phyloP scores from a whole-genome alignment of 305 asterid genomes.

The Fraxinus floribunda region DNA sequence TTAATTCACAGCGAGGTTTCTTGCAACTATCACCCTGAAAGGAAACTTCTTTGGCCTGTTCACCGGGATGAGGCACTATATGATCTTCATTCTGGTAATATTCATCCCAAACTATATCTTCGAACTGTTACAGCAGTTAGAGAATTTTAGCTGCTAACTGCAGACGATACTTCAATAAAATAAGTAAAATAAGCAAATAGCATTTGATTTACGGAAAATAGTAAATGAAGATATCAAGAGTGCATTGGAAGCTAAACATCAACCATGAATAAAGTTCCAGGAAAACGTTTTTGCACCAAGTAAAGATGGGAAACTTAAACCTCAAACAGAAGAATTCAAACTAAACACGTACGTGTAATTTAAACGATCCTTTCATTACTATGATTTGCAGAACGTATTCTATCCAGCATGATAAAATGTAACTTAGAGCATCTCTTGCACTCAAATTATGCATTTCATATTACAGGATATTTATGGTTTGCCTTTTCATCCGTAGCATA shows the following conservation, averaged over 20 bases:
- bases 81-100: constrained; percentile 45
- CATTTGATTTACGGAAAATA: neutral
- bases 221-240: neutral
- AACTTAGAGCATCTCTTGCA: neutral
- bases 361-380: neutral
- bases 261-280: neutral
- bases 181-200: constrained; percentile 30
- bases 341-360: neutral
- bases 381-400: neutral
- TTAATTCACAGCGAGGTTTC: constrained; percentile 28
- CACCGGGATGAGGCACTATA: constrained; percentile 41
- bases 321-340: neutral
- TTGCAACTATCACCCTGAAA: constrained; percentile 29
- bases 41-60: constrained; percentile 24
- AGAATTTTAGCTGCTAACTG: constrained; percentile 36
- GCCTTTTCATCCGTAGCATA: neutral
- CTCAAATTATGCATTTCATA: neutral
- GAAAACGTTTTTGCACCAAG: neutral
- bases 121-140: constrained; percentile 44
- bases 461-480: neutral
- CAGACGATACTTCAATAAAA: constrained; percentile 31
- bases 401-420: neutral
- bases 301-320: neutral
- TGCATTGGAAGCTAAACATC: neutral
- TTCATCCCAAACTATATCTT: constrained; percentile 50